Conservation (phyloP, 208 protist genomes). For the Leishmania lainsoni region DNA sequence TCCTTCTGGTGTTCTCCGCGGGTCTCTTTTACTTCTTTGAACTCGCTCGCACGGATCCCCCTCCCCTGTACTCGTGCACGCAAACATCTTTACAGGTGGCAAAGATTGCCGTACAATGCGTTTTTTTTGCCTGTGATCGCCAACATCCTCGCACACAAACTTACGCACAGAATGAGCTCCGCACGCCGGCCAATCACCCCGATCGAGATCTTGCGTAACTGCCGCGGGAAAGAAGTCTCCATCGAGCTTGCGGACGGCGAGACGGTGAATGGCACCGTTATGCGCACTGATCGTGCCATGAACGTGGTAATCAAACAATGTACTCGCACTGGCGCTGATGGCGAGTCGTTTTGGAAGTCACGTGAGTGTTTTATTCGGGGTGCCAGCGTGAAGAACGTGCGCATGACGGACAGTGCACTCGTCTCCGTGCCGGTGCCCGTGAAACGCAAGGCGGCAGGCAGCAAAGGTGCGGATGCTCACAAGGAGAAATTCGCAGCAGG, state of each 20-base stretch:
- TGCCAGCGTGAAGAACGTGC: conserved; percentile 75
- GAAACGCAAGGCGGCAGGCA: conserved; percentile 9
- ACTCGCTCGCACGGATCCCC: not conserved
- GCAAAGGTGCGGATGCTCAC: conserved; percentile 3
- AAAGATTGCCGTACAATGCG: no score
- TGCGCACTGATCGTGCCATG: conserved; percentile 81
- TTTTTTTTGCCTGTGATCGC: not conserved
- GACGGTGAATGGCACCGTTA: conserved; percentile 81
- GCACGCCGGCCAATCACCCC: conserved; percentile 48
- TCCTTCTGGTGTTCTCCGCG: not conserved
- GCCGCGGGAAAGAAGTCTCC: conserved; percentile 75
- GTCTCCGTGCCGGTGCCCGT: conserved; percentile 9
- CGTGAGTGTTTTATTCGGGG: conserved; percentile 77
- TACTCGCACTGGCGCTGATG: conserved; percentile 64
- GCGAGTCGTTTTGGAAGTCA: conserved; percentile 70
- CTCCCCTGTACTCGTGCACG: not conserved
- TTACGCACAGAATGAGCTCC: conserved; percentile 36
- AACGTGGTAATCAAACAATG: conserved; percentile 84
- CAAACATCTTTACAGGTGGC: not conserved
- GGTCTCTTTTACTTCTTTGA: not conserved
- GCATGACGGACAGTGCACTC: conserved; percentile 73
- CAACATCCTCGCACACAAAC: not conserved
- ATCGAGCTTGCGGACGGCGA: conserved; percentile 72
- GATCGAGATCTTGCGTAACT: conserved; percentile 84
- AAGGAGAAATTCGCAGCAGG: conserved; percentile 15